Evolutionary conservation across 78 protist species (phyloP).

Genomic region (Bodo saltans): DNA sequence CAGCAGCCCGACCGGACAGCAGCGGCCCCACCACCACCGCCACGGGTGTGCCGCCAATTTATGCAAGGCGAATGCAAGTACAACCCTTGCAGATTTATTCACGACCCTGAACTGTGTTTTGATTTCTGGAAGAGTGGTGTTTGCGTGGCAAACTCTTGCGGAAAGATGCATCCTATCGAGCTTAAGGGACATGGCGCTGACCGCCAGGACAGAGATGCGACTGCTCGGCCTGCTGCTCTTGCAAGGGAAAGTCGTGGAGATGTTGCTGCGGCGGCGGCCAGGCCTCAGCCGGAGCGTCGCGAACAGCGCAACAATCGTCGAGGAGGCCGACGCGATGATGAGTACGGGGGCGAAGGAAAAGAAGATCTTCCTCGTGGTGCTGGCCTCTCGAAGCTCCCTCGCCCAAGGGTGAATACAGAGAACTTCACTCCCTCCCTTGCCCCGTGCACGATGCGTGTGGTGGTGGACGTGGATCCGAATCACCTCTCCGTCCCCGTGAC

Average conservation of each 20-base stretch:
- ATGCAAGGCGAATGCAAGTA: conserved; percentile 2
- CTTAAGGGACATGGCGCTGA: no score
- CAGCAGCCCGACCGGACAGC: no score
- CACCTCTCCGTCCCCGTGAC: neutral
- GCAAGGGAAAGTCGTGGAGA: no score
- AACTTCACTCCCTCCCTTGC: neutral
- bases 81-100: neutral
- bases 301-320: no score
- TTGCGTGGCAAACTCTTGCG: neutral
- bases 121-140: neutral
- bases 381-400: no score
- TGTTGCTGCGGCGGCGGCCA: neutral
- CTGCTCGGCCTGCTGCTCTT: no score
- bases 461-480: neutral
- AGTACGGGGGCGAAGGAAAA: neutral
- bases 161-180: neutral
- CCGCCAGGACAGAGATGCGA: no score
- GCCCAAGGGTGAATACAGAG: conserved; percentile 34
- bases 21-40: no score
- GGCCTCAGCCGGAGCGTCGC: neutral
- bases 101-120: neutral
- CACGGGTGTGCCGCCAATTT: neutral
- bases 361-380: no score
- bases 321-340: no score
- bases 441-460: conserved; percentile 1